phyloP scores from a whole-genome alignment of 441 rosid species.

The Syzygium syzygioides region DNA sequence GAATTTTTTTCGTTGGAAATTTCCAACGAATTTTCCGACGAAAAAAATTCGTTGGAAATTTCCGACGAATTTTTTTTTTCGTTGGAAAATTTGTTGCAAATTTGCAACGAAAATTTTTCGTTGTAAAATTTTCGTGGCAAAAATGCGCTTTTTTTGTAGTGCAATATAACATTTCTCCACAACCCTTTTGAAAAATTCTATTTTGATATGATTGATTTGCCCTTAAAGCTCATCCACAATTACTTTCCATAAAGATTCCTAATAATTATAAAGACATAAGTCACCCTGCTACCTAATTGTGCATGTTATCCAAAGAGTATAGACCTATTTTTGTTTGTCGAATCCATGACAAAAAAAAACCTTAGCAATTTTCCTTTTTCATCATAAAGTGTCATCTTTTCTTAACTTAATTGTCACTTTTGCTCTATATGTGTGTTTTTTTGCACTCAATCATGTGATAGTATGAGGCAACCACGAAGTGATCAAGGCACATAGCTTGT shows the following conservation, averaged over 20 bases:
- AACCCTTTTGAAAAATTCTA: no score
- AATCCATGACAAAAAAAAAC: neutral
- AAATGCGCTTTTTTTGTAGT: no score
- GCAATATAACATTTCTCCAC: neutral
- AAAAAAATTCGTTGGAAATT: no score
- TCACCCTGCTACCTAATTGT: neutral
- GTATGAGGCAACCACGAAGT: neutral
- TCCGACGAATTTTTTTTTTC: no score
- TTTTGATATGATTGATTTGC: neutral
- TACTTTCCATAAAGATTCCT: neutral
- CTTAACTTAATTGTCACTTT: neutral
- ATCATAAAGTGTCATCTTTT: neutral
- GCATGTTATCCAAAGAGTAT: neutral
- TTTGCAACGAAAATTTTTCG: no score
- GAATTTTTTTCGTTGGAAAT: no score
- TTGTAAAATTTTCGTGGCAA: no score
- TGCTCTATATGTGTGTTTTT: neutral
- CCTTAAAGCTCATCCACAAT: neutral
- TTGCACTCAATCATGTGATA: neutral
- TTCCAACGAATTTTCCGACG: no score
- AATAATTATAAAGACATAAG: neutral
- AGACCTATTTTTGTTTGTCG: neutral
- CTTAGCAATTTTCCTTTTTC: neutral
- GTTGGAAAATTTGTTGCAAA: no score
- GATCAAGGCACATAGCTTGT: neutral